Conservation (phyloP, 2,329 filamentous ascomycete genomes). For the Fusarium sp. region DNA sequence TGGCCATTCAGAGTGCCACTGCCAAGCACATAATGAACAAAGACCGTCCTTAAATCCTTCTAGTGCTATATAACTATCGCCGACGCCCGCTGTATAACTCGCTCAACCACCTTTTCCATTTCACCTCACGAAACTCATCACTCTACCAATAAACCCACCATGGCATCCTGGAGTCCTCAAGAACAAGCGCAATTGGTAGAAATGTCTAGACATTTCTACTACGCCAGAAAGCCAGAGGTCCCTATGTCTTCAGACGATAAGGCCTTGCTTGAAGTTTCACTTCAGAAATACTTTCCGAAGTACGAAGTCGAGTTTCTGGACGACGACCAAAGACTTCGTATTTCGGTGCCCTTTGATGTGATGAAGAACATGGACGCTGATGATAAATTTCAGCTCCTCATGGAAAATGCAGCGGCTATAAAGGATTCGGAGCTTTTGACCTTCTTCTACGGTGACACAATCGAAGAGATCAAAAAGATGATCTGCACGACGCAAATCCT, state of each 20-base stretch:
- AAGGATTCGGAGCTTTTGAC: background rate
- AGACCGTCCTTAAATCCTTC: accelerated
- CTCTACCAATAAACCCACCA: background rate
- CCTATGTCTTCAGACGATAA: background rate
- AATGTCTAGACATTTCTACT: background rate
- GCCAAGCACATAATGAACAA: background rate
- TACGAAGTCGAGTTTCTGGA: background rate
- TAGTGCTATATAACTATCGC: background rate
- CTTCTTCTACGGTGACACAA: background rate
- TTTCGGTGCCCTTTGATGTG: background rate
- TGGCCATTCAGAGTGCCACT: accelerated
- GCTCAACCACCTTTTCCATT: background rate
- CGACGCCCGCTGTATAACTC: no score
- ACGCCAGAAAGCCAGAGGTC: background rate
- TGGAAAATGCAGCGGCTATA: no score
- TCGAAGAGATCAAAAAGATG: accelerated
- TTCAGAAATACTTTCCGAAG: background rate
- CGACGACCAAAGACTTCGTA: background rate
- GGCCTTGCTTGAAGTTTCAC: accelerated
- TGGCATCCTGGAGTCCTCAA: background rate
- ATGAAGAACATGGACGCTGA: no score
- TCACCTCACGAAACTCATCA: background rate
- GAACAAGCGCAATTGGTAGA: background rate
- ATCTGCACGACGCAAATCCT: accelerated
- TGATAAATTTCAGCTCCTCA: accelerated